Base-by-base conservation (phyloP, 208 protist genomes). In the Herpetomonas tarakana region DNA sequence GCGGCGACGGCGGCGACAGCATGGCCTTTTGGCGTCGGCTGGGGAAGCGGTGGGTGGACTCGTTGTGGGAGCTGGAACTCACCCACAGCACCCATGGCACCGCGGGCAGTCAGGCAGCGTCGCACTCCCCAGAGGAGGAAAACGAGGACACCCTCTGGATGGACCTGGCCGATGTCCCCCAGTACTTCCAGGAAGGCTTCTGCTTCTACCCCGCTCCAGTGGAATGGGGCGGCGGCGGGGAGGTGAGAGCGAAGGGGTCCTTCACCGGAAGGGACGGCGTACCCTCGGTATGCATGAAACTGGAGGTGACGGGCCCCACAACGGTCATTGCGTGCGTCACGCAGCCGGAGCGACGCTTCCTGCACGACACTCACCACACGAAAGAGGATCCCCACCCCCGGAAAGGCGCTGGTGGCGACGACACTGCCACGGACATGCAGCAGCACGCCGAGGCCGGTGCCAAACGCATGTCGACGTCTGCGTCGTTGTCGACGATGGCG, bases 101-200 rank as follows among this genome's bases (percentile, higher is more conserved):
- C n/a, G n/a, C n/a, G n/a, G n/a, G n/a, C n/a, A n/a, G n/a, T n/a
- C 31, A 38, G 19, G 63, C 21, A 0, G 52, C n/a, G 31, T 53
- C 26, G 14, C 35, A 25, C 26, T 4, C 24, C 41, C 14, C 12
- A 50, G 56, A n/a, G 19, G 65, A 39, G 49, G 62, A 31, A 24
- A 51, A 51, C 18, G 70, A 77, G 21, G 84, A 76, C 6, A 74
- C 73, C 45, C 81, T 95, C 55, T 95, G 89, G 86, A 76, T 95
- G 67, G 67, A 70, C 38, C 92, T 83, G 86, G 57, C 29, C 0
- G 89, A 92, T 49, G 74, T 67, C n/a, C 70, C 83, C 27, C 55
- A 78, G 56, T 91, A 78, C 66, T 93, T 93, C 45, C 65, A 74
- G 52, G 65, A 66, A 21, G 86, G 81, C 50, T 71, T 53, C 39